Evolutionary conservation across 176 grass and related monocot genomes (phyloP).

Genomic region (Carex littledalei): DNA sequence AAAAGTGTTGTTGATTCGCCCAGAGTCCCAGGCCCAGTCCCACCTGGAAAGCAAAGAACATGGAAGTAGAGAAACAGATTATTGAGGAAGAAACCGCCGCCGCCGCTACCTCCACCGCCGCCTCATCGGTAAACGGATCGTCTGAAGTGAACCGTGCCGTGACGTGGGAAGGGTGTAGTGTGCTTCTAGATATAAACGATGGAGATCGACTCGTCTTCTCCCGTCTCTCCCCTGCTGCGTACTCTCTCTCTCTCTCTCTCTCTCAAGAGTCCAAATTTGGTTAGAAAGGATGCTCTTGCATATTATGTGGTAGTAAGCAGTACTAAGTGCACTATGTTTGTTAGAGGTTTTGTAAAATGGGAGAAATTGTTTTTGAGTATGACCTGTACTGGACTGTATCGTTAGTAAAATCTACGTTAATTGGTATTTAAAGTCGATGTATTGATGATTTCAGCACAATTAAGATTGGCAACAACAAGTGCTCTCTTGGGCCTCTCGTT

Average conservation of each 20-base stretch:
- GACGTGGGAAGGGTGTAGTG: slow-evolving; percentile 93
- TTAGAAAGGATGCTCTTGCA: neutral
- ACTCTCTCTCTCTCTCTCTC: neutral
- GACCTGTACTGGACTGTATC: neutral
- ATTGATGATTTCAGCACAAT: slow-evolving; percentile 46
- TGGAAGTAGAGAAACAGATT: neutral
- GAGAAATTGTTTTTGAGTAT: neutral
- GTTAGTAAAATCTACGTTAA: neutral
- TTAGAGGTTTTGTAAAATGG: neutral
- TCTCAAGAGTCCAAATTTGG: neutral
- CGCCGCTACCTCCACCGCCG: neutral
- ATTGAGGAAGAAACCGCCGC: slow-evolving; percentile 16
- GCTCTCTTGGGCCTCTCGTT: slow-evolving; percentile 61
- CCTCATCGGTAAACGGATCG: slow-evolving; percentile 34
- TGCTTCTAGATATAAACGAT: slow-evolving; percentile 99
- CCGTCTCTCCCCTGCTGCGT: slow-evolving; percentile 71
- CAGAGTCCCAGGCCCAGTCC: neutral
- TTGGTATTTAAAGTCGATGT: neutral
- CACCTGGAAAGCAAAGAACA: neutral
- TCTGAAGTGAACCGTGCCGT: slow-evolving; percentile 73
- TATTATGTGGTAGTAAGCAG: neutral
- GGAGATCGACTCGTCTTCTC: slow-evolving; percentile 98
- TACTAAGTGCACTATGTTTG: neutral
- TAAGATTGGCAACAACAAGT: slow-evolving; percentile 85
- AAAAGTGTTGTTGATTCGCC: neutral